Conservation (phyloP, 306 rosid genomes). For the Pterocarpus santalinus region DNA sequence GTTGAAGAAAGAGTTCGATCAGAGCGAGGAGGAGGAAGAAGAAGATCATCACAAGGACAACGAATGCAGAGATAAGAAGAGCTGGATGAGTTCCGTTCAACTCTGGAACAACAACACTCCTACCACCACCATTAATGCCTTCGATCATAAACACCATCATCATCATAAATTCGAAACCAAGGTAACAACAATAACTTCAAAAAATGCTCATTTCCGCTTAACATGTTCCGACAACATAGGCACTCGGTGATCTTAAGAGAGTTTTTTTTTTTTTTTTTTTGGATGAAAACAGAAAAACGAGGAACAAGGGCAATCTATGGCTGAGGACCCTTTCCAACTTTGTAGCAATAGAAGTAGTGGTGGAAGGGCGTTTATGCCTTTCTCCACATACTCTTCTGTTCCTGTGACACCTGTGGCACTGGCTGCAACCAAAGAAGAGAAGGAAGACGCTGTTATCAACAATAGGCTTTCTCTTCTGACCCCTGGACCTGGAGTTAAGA, state of each 20-base stretch:
- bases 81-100: constrained; percentile 99
- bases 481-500: constrained; percentile 66
- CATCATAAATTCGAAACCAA: constrained; percentile 58
- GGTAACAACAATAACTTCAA: constrained; percentile 53
- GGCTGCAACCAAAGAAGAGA: constrained; percentile 62
- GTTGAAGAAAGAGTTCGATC: constrained; percentile 69
- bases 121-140: constrained; percentile 37
- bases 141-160: constrained; percentile 49
- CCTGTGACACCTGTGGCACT: constrained; percentile 48
- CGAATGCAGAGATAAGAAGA: constrained; percentile 84
- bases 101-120: constrained; percentile 69
- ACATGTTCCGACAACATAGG: not conserved
- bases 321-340: constrained; percentile 62
- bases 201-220: no score
- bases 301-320: constrained; percentile 52
- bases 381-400: constrained; percentile 62
- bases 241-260: not conserved
- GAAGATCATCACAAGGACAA: constrained; percentile 42
- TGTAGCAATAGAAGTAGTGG: constrained; percentile 56
- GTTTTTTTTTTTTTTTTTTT: not conserved
- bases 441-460: constrained; percentile 63
- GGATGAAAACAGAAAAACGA: constrained; percentile 61
- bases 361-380: constrained; percentile 65
- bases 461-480: constrained; percentile 78
- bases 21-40: constrained; percentile 51